A percentile compares a stretch with the other conserved stretches of the same genome.
Conservation (phyloP, 164 flowering plant genomes). For the Pachysandra terminalis region DNA sequence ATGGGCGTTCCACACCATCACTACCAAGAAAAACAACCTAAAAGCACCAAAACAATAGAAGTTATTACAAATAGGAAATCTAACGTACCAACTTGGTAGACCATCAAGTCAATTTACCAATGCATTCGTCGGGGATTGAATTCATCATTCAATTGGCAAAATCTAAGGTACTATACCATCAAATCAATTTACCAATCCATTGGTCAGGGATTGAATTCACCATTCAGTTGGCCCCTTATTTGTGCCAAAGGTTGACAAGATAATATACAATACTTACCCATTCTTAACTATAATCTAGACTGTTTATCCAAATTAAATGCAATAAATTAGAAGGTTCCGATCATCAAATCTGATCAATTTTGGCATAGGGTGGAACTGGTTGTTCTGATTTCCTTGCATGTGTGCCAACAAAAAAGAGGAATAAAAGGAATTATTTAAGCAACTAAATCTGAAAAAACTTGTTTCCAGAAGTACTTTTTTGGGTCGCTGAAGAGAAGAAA, state of each 20-base stretch:
- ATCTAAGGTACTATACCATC: not conserved
- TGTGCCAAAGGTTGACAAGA: not conserved
- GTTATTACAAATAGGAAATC: not conserved
- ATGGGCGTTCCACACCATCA: slow-evolving; percentile 87
- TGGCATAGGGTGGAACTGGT: not conserved
- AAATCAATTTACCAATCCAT: not conserved
- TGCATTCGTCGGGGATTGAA: not conserved
- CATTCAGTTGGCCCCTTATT: not conserved
- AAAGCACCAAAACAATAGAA: slow-evolving; percentile 3
- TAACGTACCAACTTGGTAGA: not conserved
- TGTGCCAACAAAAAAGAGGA: not conserved
- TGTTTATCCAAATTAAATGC: not conserved
- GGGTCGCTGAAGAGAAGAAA: slow-evolving; percentile 97
- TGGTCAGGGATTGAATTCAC: not conserved
- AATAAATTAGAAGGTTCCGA: too few species aligned
- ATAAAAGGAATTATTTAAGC: not conserved
- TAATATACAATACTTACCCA: not conserved
- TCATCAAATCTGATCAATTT: not conserved
- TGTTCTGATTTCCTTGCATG: not conserved
- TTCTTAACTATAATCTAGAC: not conserved
- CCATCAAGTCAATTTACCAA: not conserved
- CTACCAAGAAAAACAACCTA: slow-evolving; percentile 91
- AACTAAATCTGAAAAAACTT: not conserved
- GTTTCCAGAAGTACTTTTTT: slow-evolving; percentile 55
- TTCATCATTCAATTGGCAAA: too few species aligned